Conservation (phyloP, 495 filamentous ascomycete species). For the Talaromyces ruber region DNA sequence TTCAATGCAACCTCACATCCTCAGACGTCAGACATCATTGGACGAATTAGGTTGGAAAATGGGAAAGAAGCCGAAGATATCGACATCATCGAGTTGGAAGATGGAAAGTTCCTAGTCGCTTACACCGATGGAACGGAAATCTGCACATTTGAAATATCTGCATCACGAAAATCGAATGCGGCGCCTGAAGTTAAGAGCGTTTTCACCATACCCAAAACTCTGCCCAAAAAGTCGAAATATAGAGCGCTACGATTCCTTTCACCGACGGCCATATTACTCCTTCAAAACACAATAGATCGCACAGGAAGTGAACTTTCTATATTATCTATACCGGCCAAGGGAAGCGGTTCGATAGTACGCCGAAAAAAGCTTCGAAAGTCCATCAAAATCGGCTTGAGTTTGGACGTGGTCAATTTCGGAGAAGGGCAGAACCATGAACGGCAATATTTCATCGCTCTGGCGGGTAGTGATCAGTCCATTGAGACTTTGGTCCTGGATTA, state of each 20-base stretch:
- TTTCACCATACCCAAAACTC: conserved; percentile 46
- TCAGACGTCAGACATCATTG: conserved; percentile 50
- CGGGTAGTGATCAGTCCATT: conserved; percentile 76
- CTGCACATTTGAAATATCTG: conserved; percentile 33
- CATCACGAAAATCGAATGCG: conserved; percentile 31
- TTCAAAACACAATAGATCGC: conserved; percentile 45
- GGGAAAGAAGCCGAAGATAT: conserved; percentile 72
- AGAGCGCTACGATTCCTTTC: conserved; percentile 71
- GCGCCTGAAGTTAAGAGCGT: conserved; percentile 47
- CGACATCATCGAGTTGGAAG: conserved; percentile 56
- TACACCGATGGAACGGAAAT: conserved; percentile 79
- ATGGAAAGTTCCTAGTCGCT: conserved; percentile 56
- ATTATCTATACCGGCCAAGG: conserved; percentile 34
- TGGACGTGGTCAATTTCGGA: conserved; percentile 65
- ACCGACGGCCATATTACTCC: conserved; percentile 35
- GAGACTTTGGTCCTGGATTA: conserved; percentile 66
- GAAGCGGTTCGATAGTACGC: conserved; percentile 23
- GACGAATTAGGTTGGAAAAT: conserved; percentile 52
- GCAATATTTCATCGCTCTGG: conserved; percentile 73
- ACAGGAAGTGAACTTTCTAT: conserved; percentile 64
- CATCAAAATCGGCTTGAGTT: conserved; percentile 58
- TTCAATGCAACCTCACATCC: conserved; percentile 58
- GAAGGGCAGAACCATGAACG: conserved; percentile 44
- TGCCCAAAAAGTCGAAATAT: conserved; percentile 43
- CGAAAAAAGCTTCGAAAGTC: conserved; percentile 46